Evolutionary conservation across 2,329 filamentous ascomycete genomes (phyloP).

Genomic region (Alternaria ethzedia): DNA sequence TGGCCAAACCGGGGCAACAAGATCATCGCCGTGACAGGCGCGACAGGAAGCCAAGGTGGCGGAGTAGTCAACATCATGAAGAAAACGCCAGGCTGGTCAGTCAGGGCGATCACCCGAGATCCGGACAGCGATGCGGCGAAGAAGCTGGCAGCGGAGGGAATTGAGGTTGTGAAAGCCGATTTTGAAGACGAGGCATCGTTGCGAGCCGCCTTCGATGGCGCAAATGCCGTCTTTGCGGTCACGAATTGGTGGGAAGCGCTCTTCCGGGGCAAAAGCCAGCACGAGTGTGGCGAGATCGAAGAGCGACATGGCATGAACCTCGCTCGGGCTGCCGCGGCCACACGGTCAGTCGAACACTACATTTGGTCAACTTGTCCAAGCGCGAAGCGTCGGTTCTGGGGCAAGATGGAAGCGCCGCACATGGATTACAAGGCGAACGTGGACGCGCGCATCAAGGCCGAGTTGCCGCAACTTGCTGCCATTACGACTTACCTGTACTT

Average conservation of each 20-base stretch:
- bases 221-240: constrained; percentile 46
- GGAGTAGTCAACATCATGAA: constrained; percentile 36
- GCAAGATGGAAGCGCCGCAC: constrained; percentile 49
- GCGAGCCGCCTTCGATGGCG: constrained; percentile 26
- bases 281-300: constrained; percentile 49
- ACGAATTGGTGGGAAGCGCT: constrained; percentile 52
- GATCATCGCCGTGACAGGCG: constrained; percentile 36
- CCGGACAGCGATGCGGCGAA: constrained; percentile 26
- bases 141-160: constrained; percentile 25
- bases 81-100: constrained; percentile 28
- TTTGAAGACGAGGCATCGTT: constrained; percentile 30
- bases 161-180: constrained; percentile 28
- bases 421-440: constrained; percentile 53
- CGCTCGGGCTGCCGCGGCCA: constrained; percentile 50
- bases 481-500: constrained; percentile 40
- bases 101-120: constrained; percentile 31
- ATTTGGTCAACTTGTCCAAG: constrained; percentile 56
- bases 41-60: constrained; percentile 37
- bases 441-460: constrained; percentile 50
- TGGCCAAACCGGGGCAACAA: constrained; percentile 27
- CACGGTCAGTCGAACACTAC: constrained; percentile 51
- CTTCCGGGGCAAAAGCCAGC: constrained; percentile 34
- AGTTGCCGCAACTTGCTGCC: constrained; percentile 34
- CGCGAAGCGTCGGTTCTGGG: constrained; percentile 36
- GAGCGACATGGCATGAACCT: constrained; percentile 51